These are phyloP conservation scores for Fusarium nygamai DNA, from an alignment of 2,329 filamentous ascomycete genomes.

Conservation along the genomic window DNA sequence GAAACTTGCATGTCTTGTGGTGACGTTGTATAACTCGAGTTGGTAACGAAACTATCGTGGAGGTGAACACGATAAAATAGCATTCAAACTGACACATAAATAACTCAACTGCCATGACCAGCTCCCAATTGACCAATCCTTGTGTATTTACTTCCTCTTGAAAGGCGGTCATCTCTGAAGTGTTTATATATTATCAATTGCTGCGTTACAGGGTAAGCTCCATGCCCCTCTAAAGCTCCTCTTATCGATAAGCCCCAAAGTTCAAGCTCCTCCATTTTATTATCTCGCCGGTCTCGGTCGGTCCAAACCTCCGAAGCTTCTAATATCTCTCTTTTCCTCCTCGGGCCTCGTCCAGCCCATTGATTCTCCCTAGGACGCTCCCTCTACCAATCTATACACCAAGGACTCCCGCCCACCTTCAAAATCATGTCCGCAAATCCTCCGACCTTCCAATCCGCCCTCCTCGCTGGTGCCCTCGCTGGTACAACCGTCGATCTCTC, in stretches of 20 bases:
- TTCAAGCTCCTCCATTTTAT: slow-evolving; percentile 25
- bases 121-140: background rate
- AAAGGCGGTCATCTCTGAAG: background rate
- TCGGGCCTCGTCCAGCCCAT: slow-evolving; percentile 13
- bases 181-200: background rate
- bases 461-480: slow-evolving; percentile 86
- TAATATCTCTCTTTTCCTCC: slow-evolving; percentile 8
- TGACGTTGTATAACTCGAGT: background rate
- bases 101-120: no score
- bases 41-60: background rate
- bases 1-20: background rate
- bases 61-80: background rate
- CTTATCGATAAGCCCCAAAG: slow-evolving; percentile 42
- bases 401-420: background rate
- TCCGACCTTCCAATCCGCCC: slow-evolving; percentile 67
- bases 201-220: slow-evolving; percentile 27
- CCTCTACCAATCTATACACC: background rate
- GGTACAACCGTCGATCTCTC: slow-evolving; percentile 97
- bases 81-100: background rate
- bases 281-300: slow-evolving; percentile 42
- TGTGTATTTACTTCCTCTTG: background rate
- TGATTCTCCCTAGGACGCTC: background rate
- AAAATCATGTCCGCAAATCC: slow-evolving; percentile 13
- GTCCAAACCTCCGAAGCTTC: slow-evolving; percentile 23
- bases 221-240: background rate